Conservation (phyloP, 78 protist species). For the Dictyostelium purpureum region DNA sequence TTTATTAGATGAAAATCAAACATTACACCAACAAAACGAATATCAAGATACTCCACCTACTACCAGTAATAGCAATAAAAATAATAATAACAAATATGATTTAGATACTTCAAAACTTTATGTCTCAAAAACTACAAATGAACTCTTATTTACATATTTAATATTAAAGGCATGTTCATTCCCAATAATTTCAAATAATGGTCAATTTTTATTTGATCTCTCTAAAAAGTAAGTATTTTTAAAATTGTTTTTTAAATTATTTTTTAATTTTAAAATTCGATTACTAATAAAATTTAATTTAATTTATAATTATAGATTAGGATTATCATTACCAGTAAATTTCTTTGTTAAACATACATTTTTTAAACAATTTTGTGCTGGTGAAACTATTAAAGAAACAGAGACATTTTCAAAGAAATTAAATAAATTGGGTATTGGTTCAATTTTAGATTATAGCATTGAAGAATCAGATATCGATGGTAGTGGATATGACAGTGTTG, state of each 20-base stretch:
- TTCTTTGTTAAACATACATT: slow-evolving; percentile 59
- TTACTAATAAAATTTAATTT: background rate
- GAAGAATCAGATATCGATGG: slow-evolving; percentile 22
- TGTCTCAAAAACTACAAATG: slow-evolving; percentile 34
- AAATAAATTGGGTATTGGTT: slow-evolving; percentile 39
- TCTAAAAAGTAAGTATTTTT: slow-evolving; percentile 37
- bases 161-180: slow-evolving; percentile 69
- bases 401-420: background rate
- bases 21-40: background rate
- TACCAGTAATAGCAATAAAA: background rate
- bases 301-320: slow-evolving; percentile 6
- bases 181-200: slow-evolving; percentile 40
- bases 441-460: slow-evolving; percentile 75
- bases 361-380: slow-evolving; percentile 85
- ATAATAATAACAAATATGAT: background rate
- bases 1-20: no score
- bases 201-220: slow-evolving; percentile 18
- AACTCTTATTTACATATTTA: slow-evolving; percentile 35
- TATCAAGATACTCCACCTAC: background rate
- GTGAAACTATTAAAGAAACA: slow-evolving; percentile 69
- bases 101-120: slow-evolving; percentile 32
- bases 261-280: background rate
- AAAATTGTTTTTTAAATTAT: background rate
- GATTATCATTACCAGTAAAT: slow-evolving; percentile 44
- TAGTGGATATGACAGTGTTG: slow-evolving; percentile 49